A percentile compares a stretch with the other conserved stretches of the same genome.
Conservation (phyloP, 208 protist species). For the Acanthamoeba castellanii region DNA sequence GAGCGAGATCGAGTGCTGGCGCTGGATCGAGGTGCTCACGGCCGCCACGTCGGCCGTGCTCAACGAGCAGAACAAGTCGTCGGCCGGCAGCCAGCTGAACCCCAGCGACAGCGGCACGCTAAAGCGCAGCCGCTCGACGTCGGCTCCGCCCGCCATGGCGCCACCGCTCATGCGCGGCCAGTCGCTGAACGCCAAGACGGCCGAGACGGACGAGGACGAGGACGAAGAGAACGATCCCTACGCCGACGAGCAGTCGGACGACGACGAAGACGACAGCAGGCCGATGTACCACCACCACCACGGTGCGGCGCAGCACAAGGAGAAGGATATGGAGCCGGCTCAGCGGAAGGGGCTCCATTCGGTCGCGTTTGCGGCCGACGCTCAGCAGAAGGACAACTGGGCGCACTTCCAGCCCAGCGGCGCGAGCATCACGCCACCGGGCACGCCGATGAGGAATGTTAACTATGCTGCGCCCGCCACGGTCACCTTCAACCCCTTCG, state of each 20-base stretch:
- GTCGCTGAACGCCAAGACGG: too few species aligned
- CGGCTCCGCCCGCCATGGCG: not conserved
- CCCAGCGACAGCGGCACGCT: not conserved
- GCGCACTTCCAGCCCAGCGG: not conserved
- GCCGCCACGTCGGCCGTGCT: not conserved
- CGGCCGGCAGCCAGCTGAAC: not conserved
- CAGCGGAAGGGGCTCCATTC: not conserved
- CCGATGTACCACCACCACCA: not conserved
- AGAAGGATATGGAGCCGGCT: not conserved
- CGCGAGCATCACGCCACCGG: not conserved
- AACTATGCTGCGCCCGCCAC: not conserved
- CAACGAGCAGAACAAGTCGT: not conserved
- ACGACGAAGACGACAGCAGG: slow-evolving; percentile 23
- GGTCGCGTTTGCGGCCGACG: not conserved
- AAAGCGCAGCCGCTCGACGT: slow-evolving; percentile 1
- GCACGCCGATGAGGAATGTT: not conserved
- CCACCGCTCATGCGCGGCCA: not conserved
- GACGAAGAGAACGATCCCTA: slow-evolving; percentile 40
- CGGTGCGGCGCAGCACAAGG: not conserved
- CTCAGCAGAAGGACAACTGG: not conserved
- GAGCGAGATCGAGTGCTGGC: slow-evolving; percentile 58
- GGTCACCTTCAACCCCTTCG: slow-evolving; percentile 48
- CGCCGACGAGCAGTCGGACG: not conserved
- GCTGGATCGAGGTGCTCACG: slow-evolving; percentile 60
- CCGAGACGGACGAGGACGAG: not conserved